Evolutionary conservation across 2,329 filamentous ascomycete genomes (phyloP), one percentile per base, ranked within the genome.

Genomic region (Parastagonospora avenae): DNA sequence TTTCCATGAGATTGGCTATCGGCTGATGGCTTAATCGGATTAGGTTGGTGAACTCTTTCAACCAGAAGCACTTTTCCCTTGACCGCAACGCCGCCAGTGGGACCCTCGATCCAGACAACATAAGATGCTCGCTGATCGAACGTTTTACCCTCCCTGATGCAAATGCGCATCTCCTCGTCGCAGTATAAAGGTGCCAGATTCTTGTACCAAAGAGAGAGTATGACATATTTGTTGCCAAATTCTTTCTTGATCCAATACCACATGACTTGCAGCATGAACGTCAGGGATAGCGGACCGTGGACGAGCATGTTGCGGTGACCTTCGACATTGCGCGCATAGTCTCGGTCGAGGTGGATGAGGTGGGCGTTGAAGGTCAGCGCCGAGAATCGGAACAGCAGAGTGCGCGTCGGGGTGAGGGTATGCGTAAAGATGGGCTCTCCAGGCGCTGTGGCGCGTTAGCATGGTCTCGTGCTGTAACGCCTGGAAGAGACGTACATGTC

Each of bases 321-420:
- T 72, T 97, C 94, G 10, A 86, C 77, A 10, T 83, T 77, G 33
- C 82, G 81, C 44, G 86, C 86, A 74, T 91, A 95, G 37, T 80
- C 68, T 1, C 81, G 82, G 71, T 97, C 90, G 16, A 96, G 80
- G 75, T 99, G 94, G 62, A 99, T 97, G 12, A 83, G 80, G 74
- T 99, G 94, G 1, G 91, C 91, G 73, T 99, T 99, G 79, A 91
- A 92, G 2, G 90, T 93, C 30, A 83, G 58, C 14, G 92, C 92
- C 15, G 89, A 94, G 79, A 93, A 97, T 51, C 92, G 86, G 76
- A 96, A 96, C 46, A 99, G 85, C 4, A 97, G 82, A 4, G 82
- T 78, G 2, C 83, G 79, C 2, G 87, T 86, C 1, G 92, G 91
- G 0, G 76, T 82, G 19, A 96, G 75, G 0, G 77, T 76, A 60